A percentile compares a stretch with the other conserved stretches of the same genome.
Conservation (phyloP, 192 early-diverging fungal species). For the Coemansia sp. region DNA sequence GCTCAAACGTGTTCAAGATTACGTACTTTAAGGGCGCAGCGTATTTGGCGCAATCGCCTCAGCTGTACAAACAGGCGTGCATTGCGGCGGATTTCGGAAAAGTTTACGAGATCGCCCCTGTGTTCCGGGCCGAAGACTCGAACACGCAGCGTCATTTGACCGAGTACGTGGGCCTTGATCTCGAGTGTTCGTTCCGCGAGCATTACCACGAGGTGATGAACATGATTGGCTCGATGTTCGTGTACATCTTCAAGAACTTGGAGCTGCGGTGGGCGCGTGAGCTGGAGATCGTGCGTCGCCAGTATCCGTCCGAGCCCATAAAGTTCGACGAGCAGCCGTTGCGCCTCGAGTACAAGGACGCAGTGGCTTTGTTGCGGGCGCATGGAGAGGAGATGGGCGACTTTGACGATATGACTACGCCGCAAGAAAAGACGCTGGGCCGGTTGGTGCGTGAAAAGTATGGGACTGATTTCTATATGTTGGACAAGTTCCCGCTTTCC, state of each 20-base stretch:
- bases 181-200: slow-evolving; percentile 99
- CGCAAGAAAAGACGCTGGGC: slow-evolving; percentile 81
- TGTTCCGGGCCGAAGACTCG: slow-evolving; percentile 99
- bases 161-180: slow-evolving; percentile 96
- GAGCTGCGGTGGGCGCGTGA: slow-evolving; percentile 78
- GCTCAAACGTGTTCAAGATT: slow-evolving; percentile 97
- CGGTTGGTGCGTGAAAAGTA: slow-evolving; percentile 89
- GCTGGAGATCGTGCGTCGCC: slow-evolving; percentile 78
- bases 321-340: slow-evolving; percentile 80
- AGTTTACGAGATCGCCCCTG: slow-evolving; percentile 97
- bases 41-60: slow-evolving; percentile 96
- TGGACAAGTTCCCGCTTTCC: slow-evolving; percentile 98
- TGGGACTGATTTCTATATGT: slow-evolving; percentile 96
- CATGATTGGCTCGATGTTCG: slow-evolving; percentile 88
- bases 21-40: slow-evolving; percentile 94
- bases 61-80: slow-evolving; percentile 99
- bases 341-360: slow-evolving; percentile 83
- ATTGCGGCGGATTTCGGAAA: slow-evolving; percentile 95
- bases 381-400: slow-evolving; percentile 88
- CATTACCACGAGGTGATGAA: slow-evolving; percentile 99
- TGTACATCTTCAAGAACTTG: slow-evolving; percentile 87
- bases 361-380: slow-evolving; percentile 81
- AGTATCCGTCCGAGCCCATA: slow-evolving; percentile 93
- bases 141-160: slow-evolving; percentile 99
- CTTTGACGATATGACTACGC: slow-evolving; percentile 89